These are phyloP conservation scores for Cryptococcus hybrid DNA, from an alignment of 1,284 basidiomycete genomes.

Conservation along the genomic window DNA sequence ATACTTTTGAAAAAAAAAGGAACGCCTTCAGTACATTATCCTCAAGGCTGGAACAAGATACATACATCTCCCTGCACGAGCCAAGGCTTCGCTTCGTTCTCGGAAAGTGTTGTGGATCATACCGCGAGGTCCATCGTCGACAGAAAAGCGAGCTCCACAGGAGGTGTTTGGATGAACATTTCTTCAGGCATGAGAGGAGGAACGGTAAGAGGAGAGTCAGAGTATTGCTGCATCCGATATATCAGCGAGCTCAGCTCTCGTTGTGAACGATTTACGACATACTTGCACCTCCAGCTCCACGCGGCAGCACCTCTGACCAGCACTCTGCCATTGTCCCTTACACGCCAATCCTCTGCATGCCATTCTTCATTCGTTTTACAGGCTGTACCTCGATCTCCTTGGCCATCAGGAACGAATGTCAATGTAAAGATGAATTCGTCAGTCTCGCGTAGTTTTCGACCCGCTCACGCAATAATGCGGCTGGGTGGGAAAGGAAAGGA, in stretches of 20 bases:
- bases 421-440: slow-evolving; percentile 22
- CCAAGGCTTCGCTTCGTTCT: slow-evolving; percentile 28
- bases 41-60: background rate
- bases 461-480: slow-evolving; percentile 24
- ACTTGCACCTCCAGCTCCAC: slow-evolving; percentile 40
- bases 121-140: slow-evolving; percentile 34
- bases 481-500: slow-evolving; percentile 34
- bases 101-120: slow-evolving; percentile 28
- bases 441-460: slow-evolving; percentile 6
- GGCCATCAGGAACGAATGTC: slow-evolving; percentile 38
- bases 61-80: slow-evolving; percentile 25
- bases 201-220: slow-evolving; percentile 33
- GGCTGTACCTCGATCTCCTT: slow-evolving; percentile 32
- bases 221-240: slow-evolving; percentile 27
- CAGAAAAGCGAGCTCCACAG: slow-evolving; percentile 29
- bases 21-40: background rate
- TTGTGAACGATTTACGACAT: slow-evolving; percentile 6
- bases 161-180: slow-evolving; percentile 30
- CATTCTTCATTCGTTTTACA: slow-evolving; percentile 25
- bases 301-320: slow-evolving; percentile 23
- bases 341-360: slow-evolving; percentile 14
- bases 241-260: background rate
- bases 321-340: slow-evolving; percentile 30
- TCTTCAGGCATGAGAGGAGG: slow-evolving; percentile 30
- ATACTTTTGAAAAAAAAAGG: slow-evolving; percentile 11